These are phyloP conservation scores for Grosmannia huntii DNA, from an alignment of 2,329 filamentous ascomycete genomes.

Conservation along the genomic window DNA sequence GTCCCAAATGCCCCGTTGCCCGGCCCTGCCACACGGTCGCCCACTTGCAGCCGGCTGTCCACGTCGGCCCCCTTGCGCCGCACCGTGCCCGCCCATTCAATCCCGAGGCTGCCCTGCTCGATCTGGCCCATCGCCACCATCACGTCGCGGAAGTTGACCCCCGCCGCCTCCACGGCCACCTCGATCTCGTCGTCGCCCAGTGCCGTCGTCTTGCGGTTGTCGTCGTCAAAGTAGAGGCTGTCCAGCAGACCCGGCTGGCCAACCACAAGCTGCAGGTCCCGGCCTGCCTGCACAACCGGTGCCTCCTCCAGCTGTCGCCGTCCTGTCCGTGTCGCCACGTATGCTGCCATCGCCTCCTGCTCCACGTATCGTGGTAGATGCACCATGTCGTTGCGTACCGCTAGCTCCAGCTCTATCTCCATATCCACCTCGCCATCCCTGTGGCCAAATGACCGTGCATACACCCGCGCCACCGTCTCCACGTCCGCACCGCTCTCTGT, in stretches of 20 bases:
- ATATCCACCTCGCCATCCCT: background rate
- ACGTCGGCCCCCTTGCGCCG: conserved; percentile 8
- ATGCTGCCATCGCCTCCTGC: background rate
- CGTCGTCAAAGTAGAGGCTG: conserved; percentile 16
- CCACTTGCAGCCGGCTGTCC: conserved; percentile 13
- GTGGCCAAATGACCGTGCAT: conserved; percentile 2
- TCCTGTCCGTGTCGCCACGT: conserved; percentile 9
- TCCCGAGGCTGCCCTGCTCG: conserved; percentile 12
- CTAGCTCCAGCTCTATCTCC: conserved; percentile 8
- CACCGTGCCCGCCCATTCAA: conserved; percentile 19
- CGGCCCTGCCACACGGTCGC: conserved; percentile 21
- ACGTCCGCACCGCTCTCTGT: background rate
- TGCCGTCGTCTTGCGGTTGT: background rate
- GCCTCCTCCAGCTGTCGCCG: conserved; percentile 3
- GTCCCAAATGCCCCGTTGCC: conserved; percentile 9
- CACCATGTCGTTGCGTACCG: conserved; percentile 7
- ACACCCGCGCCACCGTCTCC: background rate
- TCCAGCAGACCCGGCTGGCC: conserved; percentile 16
- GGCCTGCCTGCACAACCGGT: conserved; percentile 8
- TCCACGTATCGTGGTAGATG: conserved; percentile 11
- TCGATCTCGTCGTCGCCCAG: conserved; percentile 14
- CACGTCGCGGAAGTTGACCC: conserved; percentile 25
- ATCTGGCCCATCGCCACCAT: conserved; percentile 18
- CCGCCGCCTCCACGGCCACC: conserved; percentile 18
- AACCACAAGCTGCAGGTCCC: conserved; percentile 9